Conservation (phyloP, 768 basidiomycete genomes). For the Calvatia gigantea region DNA sequence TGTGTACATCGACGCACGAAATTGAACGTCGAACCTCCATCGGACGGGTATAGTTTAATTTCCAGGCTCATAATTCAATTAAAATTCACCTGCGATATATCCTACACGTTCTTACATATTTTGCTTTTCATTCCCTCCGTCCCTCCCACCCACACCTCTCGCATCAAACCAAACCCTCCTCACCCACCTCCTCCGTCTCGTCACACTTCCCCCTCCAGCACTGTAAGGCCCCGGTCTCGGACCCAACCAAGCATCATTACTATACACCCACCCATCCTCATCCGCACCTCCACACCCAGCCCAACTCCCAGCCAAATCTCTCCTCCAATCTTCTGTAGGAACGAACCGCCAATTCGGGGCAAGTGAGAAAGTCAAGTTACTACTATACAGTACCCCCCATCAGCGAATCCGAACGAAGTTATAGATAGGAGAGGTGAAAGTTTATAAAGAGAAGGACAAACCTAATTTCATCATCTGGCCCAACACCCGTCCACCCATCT, state of each 20-base stretch:
- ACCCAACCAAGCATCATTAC: constrained; percentile 71
- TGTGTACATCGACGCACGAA: no score
- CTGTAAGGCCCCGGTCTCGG: constrained; percentile 38
- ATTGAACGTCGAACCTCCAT: no score
- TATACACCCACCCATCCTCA: constrained; percentile 77
- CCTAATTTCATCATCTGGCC: constrained; percentile 57
- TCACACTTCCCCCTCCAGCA: constrained; percentile 47
- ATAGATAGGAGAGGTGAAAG: not conserved
- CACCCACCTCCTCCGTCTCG: constrained; percentile 67
- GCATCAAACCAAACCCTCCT: constrained; percentile 60
- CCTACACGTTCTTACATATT: no score
- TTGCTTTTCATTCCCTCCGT: no score
- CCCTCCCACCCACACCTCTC: not conserved
- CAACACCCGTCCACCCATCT: constrained; percentile 67
- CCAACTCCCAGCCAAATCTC: constrained; percentile 62
- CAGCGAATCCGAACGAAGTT: not conserved
- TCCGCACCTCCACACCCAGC: constrained; percentile 31
- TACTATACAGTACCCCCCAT: constrained; percentile 38
- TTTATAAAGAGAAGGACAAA: constrained; percentile 30
- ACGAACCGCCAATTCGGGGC: constrained; percentile 72
- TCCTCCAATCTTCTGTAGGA: constrained; percentile 74
- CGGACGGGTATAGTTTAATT: no score
- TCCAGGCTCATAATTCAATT: no score
- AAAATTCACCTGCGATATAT: no score
- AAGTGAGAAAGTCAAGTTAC: constrained; percentile 79